Percentiles rank a stretch among this genome's conserved stretches.
Evolutionary conservation across 176 grass and related monocot species (phyloP).

Genomic region (Oryza punctata): DNA sequence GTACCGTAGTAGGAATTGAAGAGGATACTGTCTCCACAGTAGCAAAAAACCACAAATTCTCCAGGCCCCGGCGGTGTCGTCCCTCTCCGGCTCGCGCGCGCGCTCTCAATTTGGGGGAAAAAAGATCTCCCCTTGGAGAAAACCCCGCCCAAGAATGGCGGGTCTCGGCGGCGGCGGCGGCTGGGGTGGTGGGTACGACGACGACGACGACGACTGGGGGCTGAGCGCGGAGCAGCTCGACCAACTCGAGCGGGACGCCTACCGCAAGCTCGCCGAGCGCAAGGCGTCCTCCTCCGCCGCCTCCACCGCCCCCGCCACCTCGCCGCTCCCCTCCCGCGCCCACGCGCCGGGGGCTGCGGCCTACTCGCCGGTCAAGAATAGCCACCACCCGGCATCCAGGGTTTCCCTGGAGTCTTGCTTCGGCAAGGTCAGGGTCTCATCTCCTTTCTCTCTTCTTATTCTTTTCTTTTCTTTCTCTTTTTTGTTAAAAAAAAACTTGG

Average conservation of each 20-base stretch:
- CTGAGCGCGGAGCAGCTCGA: slow-evolving; percentile 78
- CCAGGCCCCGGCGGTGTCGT: too few relatives aligned
- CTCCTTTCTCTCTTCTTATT: not conserved
- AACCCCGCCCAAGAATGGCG: slow-evolving; percentile 40
- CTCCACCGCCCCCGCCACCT: slow-evolving; percentile 39
- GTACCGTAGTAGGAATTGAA: too few relatives aligned
- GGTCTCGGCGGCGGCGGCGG: slow-evolving; percentile 29
- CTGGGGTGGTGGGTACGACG: slow-evolving; percentile 7
- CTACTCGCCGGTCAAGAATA: slow-evolving; percentile 31
- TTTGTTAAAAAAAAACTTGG: too few relatives aligned
- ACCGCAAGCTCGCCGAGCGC: slow-evolving; percentile 68
- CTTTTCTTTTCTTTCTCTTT: not conserved
- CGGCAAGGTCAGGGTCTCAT: slow-evolving; percentile 54
- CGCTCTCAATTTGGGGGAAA: not conserved
- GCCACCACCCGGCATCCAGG: slow-evolving; percentile 40
- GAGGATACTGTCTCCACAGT: too few relatives aligned
- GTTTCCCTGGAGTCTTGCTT: slow-evolving; percentile 56
- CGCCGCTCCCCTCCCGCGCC: slow-evolving; percentile 50
- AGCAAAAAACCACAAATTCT: not conserved
- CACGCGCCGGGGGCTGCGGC: not conserved
- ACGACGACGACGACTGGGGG: slow-evolving; percentile 71
- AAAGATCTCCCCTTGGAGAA: not conserved
- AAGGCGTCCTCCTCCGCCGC: slow-evolving; percentile 58
- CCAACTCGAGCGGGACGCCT: slow-evolving; percentile 84
- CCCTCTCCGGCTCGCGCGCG: not conserved